Evolutionary conservation across 2,329 filamentous ascomycete species (phyloP).

Genomic region (Trichoderma sp.): DNA sequence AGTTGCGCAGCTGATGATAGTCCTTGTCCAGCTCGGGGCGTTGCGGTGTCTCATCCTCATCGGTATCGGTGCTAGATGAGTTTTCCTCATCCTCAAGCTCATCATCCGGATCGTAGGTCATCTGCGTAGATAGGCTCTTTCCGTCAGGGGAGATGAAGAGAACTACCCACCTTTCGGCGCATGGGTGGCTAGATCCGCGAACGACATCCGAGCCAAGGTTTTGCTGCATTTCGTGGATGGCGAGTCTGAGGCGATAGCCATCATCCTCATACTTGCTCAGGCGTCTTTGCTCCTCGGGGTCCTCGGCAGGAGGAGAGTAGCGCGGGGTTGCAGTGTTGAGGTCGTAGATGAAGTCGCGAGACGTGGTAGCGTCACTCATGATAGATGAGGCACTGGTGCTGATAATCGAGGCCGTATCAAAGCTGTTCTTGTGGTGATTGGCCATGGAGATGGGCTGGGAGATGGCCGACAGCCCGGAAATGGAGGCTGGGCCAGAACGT

Average conservation of each 20-base stretch:
- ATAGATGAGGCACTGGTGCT: slow-evolving; percentile 72
- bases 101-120: slow-evolving; percentile 69
- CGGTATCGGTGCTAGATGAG: slow-evolving; percentile 59
- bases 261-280: slow-evolving; percentile 60
- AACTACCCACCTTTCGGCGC: slow-evolving; percentile 78
- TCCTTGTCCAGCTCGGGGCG: slow-evolving; percentile 69
- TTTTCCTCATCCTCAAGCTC: slow-evolving; percentile 64
- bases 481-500: slow-evolving; percentile 65
- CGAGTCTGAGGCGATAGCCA: slow-evolving; percentile 62
- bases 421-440: slow-evolving; percentile 51
- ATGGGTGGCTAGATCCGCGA: slow-evolving; percentile 71
- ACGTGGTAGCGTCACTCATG: slow-evolving; percentile 67
- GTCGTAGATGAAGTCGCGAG: slow-evolving; percentile 62
- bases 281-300: slow-evolving; percentile 43
- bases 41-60: slow-evolving; percentile 60
- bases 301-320: slow-evolving; percentile 53
- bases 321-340: slow-evolving; percentile 48
- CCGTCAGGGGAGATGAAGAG: slow-evolving; percentile 76
- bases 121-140: slow-evolving; percentile 64
- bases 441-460: slow-evolving; percentile 66
- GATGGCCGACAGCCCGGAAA: slow-evolving; percentile 64
- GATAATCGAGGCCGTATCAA: slow-evolving; percentile 67
- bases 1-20: slow-evolving; percentile 77
- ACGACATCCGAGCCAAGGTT: slow-evolving; percentile 62
- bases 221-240: slow-evolving; percentile 69